Percentiles rank a stretch among this genome's conserved stretches.
Evolutionary conservation across 1,284 basidiomycete species (phyloP).

Genomic region (Chiua sp.): DNA sequence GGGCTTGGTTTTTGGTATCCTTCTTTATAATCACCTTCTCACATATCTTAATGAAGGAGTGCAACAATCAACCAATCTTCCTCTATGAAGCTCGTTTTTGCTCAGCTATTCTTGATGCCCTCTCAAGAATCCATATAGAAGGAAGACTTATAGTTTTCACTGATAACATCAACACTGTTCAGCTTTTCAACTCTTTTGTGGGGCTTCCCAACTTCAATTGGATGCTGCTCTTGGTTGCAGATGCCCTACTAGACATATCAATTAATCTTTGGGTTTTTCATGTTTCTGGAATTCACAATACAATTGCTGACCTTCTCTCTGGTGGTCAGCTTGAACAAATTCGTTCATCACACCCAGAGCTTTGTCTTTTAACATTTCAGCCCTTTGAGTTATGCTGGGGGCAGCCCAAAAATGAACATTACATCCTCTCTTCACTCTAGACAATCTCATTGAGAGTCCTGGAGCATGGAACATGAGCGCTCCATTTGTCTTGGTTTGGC

Average conservation of each 20-base stretch:
- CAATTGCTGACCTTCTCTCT: not conserved
- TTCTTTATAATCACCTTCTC: too few relatives aligned
- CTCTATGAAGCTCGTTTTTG: conserved; percentile 38
- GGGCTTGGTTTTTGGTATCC: too few relatives aligned
- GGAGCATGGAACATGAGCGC: too few relatives aligned
- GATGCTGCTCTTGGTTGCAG: conserved; percentile 20
- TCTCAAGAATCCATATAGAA: not conserved
- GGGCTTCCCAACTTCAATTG: conserved; percentile 23
- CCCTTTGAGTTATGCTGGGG: too few relatives aligned
- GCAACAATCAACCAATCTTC: conserved; percentile 28
- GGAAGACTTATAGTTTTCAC: conserved; percentile 22
- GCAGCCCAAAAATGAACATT: too few relatives aligned
- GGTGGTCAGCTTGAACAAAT: too few relatives aligned
- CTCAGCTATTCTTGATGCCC: conserved; percentile 17
- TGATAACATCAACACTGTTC: conserved; percentile 33
- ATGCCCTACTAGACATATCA: conserved; percentile 13
- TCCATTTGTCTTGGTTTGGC: too few relatives aligned
- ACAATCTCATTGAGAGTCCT: too few relatives aligned
- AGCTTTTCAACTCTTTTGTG: conserved; percentile 27
- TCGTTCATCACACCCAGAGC: too few relatives aligned
- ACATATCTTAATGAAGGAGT: conserved; percentile 19
- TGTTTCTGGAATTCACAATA: conserved; percentile 18
- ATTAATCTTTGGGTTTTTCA: conserved; percentile 30
- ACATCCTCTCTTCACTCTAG: too few relatives aligned
- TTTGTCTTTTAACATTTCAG: too few relatives aligned